These are phyloP conservation scores for Globisporangium spiculum DNA, from an alignment of 352 stramenopile species.

Conservation along the genomic window DNA sequence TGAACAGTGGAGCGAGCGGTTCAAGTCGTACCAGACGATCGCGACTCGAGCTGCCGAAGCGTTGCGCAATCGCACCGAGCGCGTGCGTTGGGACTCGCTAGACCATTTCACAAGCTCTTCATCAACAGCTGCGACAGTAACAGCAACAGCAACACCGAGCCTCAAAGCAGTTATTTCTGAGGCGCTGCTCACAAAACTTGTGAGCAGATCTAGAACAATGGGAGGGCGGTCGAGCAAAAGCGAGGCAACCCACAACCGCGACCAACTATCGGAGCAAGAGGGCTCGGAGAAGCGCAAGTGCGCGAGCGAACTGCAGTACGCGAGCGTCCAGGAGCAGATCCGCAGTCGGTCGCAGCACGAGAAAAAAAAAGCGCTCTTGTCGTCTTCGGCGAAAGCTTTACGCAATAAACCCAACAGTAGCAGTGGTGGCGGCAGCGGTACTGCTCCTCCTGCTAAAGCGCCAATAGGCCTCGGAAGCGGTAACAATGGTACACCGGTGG, in stretches of 20 bases:
- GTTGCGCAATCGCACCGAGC: conserved; percentile 26
- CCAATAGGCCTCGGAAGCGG: neutral
- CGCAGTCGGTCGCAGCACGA: conserved; percentile 13
- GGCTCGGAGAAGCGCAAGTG: conserved; percentile 19
- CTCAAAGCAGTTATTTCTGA: conserved; percentile 8
- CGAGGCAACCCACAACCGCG: neutral
- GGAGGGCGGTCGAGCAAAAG: neutral
- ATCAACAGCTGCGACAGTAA: neutral
- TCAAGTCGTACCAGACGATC: conserved; percentile 45
- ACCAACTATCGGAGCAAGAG: neutral
- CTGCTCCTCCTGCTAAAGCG: too few species aligned
- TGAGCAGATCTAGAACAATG: neutral
- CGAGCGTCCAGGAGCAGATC: conserved; percentile 25
- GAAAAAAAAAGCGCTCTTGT: neutral
- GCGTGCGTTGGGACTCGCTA: conserved; percentile 49
- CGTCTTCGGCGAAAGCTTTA: neutral
- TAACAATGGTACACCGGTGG: neutral
- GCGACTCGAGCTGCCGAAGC: conserved; percentile 25
- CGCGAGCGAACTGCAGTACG: conserved; percentile 16
- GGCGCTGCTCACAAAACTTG: conserved; percentile 17
- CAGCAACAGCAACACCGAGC: neutral
- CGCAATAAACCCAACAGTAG: neutral
- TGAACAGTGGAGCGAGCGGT: conserved; percentile 48
- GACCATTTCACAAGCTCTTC: conserved; percentile 24
- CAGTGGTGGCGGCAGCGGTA: neutral